Conservation (phyloP, 768 basidiomycete species). For the Megacollybia marginata region DNA sequence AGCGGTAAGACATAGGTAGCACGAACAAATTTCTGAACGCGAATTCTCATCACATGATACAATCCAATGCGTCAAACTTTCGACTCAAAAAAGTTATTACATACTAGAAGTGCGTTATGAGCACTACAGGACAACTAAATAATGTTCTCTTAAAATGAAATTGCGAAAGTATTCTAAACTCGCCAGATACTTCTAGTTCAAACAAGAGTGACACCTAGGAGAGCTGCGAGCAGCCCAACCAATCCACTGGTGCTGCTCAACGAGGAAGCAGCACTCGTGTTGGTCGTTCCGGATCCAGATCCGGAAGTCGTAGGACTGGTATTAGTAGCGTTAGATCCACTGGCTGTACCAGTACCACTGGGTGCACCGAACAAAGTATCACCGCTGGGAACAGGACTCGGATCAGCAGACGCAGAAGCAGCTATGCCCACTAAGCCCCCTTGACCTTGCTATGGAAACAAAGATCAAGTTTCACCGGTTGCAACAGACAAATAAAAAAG, state of each 20-base stretch:
- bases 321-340: background rate
- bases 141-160: too few relatives aligned
- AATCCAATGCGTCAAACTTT: too few relatives aligned
- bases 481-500: background rate
- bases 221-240: background rate
- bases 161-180: too few relatives aligned
- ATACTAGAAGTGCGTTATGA: too few relatives aligned
- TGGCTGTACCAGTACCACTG: conserved; percentile 7
- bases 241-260: background rate
- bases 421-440: conserved; percentile 35
- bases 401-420: conserved; percentile 39
- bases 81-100: too few relatives aligned
- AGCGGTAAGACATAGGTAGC: too few relatives aligned
- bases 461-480: background rate
- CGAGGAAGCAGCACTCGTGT: background rate
- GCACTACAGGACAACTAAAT: too few relatives aligned
- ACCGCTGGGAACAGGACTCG: conserved; percentile 30
- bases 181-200: background rate
- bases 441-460: conserved; percentile 26
- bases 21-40: too few relatives aligned
- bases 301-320: background rate
- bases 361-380: conserved; percentile 19
- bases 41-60: too few relatives aligned
- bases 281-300: background rate
- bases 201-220: background rate